Evolutionary conservation across 108 stramenopile genomes (phyloP).

Genomic region (Cyclotella cryptica): DNA sequence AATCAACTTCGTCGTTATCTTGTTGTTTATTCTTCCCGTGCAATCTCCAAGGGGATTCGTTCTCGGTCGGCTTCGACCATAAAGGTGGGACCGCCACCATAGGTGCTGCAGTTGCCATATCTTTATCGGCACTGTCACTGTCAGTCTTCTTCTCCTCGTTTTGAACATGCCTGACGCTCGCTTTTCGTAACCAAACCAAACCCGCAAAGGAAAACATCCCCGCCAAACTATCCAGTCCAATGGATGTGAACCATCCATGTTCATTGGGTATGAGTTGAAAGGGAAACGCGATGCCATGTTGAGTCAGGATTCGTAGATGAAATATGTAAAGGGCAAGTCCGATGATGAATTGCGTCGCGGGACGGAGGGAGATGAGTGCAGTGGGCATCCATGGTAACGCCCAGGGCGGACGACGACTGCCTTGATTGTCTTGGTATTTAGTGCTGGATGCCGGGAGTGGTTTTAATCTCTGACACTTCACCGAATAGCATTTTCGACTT

Average conservation of each 20-base stretch:
- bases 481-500: not conserved
- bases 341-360: slow-evolving; percentile 55
- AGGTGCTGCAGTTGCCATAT: not conserved
- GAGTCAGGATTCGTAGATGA: slow-evolving; percentile 77
- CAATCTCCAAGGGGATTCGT: slow-evolving; percentile 53
- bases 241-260: slow-evolving; percentile 79
- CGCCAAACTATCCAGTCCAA: slow-evolving; percentile 84
- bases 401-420: slow-evolving; percentile 55
- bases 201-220: slow-evolving; percentile 67
- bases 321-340: slow-evolving; percentile 62
- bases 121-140: not conserved
- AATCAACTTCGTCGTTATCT: slow-evolving; percentile 12
- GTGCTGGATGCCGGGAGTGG: not conserved
- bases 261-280: slow-evolving; percentile 90
- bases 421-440: not conserved
- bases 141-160: not conserved
- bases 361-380: slow-evolving; percentile 58
- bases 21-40: slow-evolving; percentile 17
- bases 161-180: slow-evolving; percentile 10
- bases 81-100: slow-evolving; percentile 37
- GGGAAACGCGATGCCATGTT: slow-evolving; percentile 80
- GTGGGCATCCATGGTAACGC: slow-evolving; percentile 78
- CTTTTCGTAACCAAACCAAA: slow-evolving; percentile 37
- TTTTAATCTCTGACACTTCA: not conserved
- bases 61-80: slow-evolving; percentile 41